Conservation (phyloP, 768 basidiomycete species). For the Gautieria morchelliformis region DNA sequence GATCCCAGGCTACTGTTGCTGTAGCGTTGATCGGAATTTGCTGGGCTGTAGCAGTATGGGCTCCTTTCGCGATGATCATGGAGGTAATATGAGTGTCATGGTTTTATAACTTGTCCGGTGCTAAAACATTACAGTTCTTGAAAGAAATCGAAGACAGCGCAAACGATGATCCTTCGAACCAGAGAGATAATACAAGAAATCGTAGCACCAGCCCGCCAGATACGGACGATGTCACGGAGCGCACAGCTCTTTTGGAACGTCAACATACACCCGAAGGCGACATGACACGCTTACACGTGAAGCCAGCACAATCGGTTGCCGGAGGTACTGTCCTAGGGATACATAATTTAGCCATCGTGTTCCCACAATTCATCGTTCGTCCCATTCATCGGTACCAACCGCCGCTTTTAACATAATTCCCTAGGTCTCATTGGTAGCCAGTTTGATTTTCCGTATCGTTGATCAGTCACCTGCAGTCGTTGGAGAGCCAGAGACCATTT, state of each 20-base stretch:
- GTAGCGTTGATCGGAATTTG: constrained; percentile 84
- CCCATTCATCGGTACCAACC: not conserved
- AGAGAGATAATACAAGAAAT: not conserved
- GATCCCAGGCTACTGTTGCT: constrained; percentile 59
- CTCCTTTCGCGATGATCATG: constrained; percentile 96
- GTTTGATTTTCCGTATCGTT: constrained; percentile 73
- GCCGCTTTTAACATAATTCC: not conserved
- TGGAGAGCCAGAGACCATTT: constrained; percentile 37
- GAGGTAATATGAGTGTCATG: constrained; percentile 42
- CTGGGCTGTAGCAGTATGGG: constrained; percentile 98
- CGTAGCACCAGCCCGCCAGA: constrained; percentile 20
- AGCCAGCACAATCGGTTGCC: constrained; percentile 41
- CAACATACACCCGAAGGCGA: not conserved
- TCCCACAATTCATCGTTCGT: constrained; percentile 88
- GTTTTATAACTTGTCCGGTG: not conserved
- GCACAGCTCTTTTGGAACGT: constrained; percentile 4
- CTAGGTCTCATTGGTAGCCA: constrained; percentile 79
- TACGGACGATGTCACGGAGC: constrained; percentile 25
- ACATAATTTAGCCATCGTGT: constrained; percentile 90
- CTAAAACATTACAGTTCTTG: constrained; percentile 39
- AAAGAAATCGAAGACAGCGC: constrained; percentile 51
- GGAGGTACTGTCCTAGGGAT: constrained; percentile 92
- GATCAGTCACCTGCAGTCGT: constrained; percentile 35
- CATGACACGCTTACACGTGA: not conserved
- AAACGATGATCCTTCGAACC: constrained; percentile 13